These are phyloP conservation scores for Cladosporium cucumerinum DNA, from an alignment of 2,329 filamentous ascomycete genomes.

Conservation along the genomic window DNA sequence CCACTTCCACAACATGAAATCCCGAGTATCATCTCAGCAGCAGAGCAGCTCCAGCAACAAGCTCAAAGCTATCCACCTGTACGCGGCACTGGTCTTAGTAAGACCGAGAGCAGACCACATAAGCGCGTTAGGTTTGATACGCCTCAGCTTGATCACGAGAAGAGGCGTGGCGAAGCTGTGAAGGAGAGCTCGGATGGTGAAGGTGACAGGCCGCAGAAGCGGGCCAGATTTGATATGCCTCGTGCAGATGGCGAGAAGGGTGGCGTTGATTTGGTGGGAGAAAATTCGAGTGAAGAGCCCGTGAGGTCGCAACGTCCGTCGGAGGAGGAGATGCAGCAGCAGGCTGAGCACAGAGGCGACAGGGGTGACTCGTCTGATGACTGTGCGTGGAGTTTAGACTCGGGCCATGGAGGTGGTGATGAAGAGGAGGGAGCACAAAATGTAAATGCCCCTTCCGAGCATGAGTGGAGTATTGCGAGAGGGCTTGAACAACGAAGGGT, in stretches of 20 bases:
- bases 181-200: background rate
- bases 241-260: background rate
- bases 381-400: background rate
- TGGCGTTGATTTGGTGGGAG: background rate
- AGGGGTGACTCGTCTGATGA: background rate
- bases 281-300: background rate
- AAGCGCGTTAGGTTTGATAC: background rate
- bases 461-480: accelerated
- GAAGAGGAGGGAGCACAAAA: background rate
- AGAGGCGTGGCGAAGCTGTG: background rate
- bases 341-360: background rate
- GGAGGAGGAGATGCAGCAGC: background rate
- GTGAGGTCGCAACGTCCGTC: background rate
- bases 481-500: background rate
- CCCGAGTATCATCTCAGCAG: background rate
- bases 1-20: background rate
- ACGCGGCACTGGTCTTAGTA: background rate
- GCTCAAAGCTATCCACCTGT: background rate
- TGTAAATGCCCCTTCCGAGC: background rate
- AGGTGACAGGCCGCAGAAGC: background rate
- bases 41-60: background rate
- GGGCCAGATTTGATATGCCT: background rate
- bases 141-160: background rate
- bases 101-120: background rate
- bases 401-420: background rate